These are phyloP conservation scores for Colletotrichum filicis DNA, from an alignment of 2,329 filamentous ascomycete species.

Conservation along the genomic window DNA sequence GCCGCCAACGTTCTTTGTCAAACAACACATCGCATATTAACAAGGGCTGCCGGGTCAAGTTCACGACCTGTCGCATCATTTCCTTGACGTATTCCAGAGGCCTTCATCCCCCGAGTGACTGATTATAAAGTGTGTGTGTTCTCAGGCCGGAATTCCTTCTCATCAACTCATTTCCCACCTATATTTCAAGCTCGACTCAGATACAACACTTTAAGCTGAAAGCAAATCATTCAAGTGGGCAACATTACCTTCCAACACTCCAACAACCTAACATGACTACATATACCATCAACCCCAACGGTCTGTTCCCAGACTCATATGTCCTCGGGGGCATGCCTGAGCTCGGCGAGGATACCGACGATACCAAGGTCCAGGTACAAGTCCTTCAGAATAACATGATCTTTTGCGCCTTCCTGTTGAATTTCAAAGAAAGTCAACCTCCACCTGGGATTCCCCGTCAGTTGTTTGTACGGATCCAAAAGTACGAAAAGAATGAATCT, in stretches of 20 bases:
- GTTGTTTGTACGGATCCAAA: slow-evolving; percentile 4
- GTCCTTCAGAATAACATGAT: background rate
- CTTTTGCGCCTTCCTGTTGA: background rate
- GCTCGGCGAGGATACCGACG: background rate
- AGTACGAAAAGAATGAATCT: background rate
- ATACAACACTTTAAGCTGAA: too few species aligned
- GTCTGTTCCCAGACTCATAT: background rate
- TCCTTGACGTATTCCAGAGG: too few species aligned
- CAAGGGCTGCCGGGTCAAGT: background rate
- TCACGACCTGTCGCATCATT: too few species aligned
- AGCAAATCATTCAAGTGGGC: too few species aligned
- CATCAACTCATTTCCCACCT: too few species aligned
- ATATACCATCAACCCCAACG: background rate
- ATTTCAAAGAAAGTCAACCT: slow-evolving; percentile 1
- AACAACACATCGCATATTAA: background rate
- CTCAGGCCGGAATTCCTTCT: too few species aligned
- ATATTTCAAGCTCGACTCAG: too few species aligned
- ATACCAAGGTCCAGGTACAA: background rate
- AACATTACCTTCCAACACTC: background rate
- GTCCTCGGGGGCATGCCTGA: background rate
- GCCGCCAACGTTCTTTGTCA: background rate
- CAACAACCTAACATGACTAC: background rate
- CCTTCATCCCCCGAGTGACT: too few species aligned
- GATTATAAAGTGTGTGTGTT: too few species aligned
- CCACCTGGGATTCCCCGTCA: background rate